phyloP scores from a whole-genome alignment of 768 basidiomycete species.

The Boletus tylopilopsis region DNA sequence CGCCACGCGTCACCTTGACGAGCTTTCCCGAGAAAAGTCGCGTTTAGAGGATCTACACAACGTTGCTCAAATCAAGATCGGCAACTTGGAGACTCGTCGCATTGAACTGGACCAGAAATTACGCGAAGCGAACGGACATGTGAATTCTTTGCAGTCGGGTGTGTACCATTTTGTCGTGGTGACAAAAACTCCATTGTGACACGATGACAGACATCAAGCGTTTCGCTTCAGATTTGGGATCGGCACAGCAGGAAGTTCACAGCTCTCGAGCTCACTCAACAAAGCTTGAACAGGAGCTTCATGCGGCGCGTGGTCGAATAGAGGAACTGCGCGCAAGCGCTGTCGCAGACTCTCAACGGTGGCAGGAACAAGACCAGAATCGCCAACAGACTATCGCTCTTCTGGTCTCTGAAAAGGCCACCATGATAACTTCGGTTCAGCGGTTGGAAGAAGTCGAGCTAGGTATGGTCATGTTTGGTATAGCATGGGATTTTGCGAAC shows the following conservation, averaged over 20 bases:
- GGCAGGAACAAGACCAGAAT: slow-evolving; percentile 41
- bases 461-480: slow-evolving; percentile 40
- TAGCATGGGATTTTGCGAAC: background rate
- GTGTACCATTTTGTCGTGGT: slow-evolving; percentile 14
- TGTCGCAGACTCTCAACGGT: slow-evolving; percentile 9
- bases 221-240: slow-evolving; percentile 17
- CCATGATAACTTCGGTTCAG: slow-evolving; percentile 54
- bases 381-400: slow-evolving; percentile 72
- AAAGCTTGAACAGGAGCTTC: slow-evolving; percentile 21
- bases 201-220: slow-evolving; percentile 16
- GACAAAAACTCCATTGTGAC: slow-evolving; percentile 29
- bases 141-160: slow-evolving; percentile 22
- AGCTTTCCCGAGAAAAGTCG: slow-evolving; percentile 22
- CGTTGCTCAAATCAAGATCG: slow-evolving; percentile 14
- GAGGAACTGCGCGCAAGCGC: slow-evolving; percentile 16
- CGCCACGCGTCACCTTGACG: slow-evolving; percentile 14
- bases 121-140: slow-evolving; percentile 1
- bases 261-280: slow-evolving; percentile 10
- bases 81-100: slow-evolving; percentile 9
- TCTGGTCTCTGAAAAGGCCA: slow-evolving; percentile 72
- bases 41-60: slow-evolving; percentile 16
- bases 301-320: slow-evolving; percentile 16
- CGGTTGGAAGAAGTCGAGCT: slow-evolving; percentile 56
- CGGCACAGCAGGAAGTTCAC: slow-evolving; percentile 10
- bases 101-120: slow-evolving; percentile 12